Percentiles rank a stretch among this genome's conserved stretches.
These are phyloP conservation scores for Ustilago hordei DNA, from an alignment of 1,284 basidiomycete species.

Conservation along the genomic window DNA sequence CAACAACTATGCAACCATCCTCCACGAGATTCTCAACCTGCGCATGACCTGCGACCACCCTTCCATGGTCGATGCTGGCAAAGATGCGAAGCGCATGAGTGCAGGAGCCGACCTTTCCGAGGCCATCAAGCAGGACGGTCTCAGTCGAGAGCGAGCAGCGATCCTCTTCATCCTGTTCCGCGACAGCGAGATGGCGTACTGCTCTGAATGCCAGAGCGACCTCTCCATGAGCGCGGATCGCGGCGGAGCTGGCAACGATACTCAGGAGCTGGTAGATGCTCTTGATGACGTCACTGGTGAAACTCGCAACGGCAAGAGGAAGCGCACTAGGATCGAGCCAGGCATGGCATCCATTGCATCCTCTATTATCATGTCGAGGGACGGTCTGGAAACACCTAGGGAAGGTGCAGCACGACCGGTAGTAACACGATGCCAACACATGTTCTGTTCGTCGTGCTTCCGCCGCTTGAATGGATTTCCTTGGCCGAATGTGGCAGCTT, in stretches of 20 bases:
- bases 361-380: constrained; percentile 15
- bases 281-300: constrained; percentile 71
- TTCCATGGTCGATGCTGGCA: constrained; percentile 80
- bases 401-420: constrained; percentile 45
- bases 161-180: constrained; percentile 84
- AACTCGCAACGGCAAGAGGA: constrained; percentile 20
- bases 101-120: constrained; percentile 73
- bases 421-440: constrained; percentile 90
- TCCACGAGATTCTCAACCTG: constrained; percentile 81
- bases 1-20: constrained; percentile 97
- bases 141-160: constrained; percentile 79
- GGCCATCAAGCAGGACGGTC: constrained; percentile 82
- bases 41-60: constrained; percentile 98
- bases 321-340: constrained; percentile 27
- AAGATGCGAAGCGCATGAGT: constrained; percentile 72
- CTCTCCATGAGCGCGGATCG: constrained; percentile 70
- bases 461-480: constrained; percentile 64
- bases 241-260: constrained; percentile 48
- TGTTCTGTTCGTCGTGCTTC: constrained; percentile 74
- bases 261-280: constrained; percentile 73
- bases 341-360: constrained; percentile 5
- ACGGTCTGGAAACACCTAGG: constrained; percentile 42
- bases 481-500: constrained; percentile 37
- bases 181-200: constrained; percentile 86
- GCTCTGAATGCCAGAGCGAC: constrained; percentile 85